Evolutionary conservation across 2,329 filamentous ascomycete genomes (phyloP).

Genomic region (Atkinsonella texensis): DNA sequence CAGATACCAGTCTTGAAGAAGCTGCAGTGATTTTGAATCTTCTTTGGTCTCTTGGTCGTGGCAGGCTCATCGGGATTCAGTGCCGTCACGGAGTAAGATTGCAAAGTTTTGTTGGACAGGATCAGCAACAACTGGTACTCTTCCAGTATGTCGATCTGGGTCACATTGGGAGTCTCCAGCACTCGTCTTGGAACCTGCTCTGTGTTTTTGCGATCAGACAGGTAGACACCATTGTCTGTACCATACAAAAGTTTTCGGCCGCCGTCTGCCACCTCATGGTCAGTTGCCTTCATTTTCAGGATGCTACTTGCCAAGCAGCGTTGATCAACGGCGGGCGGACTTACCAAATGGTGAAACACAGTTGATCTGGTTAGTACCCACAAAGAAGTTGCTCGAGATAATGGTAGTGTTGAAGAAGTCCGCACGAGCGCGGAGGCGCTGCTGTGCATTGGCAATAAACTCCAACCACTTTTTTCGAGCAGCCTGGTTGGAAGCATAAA

Average conservation of each 20-base stretch:
- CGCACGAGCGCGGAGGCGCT: conserved; percentile 72
- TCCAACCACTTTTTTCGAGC: conserved; percentile 95
- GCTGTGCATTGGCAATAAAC: conserved; percentile 82
- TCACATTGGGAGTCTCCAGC: conserved; percentile 76
- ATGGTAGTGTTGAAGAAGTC: conserved; percentile 74
- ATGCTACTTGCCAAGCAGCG: too few species aligned
- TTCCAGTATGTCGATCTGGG: conserved; percentile 91
- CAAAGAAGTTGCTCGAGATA: conserved; percentile 49
- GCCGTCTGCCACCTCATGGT: conserved; percentile 51
- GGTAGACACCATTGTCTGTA: conserved; percentile 86
- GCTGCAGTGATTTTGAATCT: conserved; percentile 93
- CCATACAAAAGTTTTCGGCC: conserved; percentile 90
- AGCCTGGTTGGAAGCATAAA: conserved; percentile 76
- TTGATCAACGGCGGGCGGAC: conserved; percentile 14
- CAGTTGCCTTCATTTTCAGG: conserved; percentile 5
- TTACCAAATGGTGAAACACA: conserved; percentile 84
- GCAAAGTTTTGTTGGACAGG: conserved; percentile 82
- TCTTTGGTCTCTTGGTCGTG: conserved; percentile 75
- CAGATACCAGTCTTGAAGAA: conserved; percentile 98
- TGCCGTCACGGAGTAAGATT: conserved; percentile 78
- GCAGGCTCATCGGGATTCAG: conserved; percentile 75
- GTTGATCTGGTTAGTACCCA: conserved; percentile 70
- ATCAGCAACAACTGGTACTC: conserved; percentile 89
- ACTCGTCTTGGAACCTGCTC: conserved; percentile 72
- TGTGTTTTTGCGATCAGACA: conserved; percentile 82